Base-by-base conservation (phyloP, 2,329 filamentous ascomycete species). In the Hirsutella rhossiliensis region DNA sequence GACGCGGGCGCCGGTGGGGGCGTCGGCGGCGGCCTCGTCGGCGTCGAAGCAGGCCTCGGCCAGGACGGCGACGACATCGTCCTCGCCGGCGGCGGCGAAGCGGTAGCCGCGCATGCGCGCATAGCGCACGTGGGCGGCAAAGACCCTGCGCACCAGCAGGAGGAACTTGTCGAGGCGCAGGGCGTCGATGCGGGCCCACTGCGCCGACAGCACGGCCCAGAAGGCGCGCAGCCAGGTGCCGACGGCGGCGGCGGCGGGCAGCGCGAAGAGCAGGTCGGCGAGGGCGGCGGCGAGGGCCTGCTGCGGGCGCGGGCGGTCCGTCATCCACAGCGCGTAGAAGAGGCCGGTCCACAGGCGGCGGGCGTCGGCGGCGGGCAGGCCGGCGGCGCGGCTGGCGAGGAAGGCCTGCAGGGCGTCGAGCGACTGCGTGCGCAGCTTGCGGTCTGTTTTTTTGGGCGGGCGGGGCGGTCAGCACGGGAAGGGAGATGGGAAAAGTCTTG, bases 241-340 rank as follows among this genome's bases (percentile, higher is more conserved):
- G 3, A 17, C 34, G 13, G 15, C 34, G 30, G 30, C 11, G 11
- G 30, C 11, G 11, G 2, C 61, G 65, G 50, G 67, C 19, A 72
- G 65, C 49, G 75, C 71, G 41, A 60, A 71, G 41, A 60, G 51
- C 11, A 96, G 77, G 1, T 66, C 75, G 38, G 88, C 84, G 44
- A 97, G 82, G 49, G 89, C 82, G 52, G 73, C 67, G 53, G 85
- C 84, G 39, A 97, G 82, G 38, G 76, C 76, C 69, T 95, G 88
- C 69, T 96, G 90, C 3, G 85, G 82, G n/a, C 81, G 67, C 11
- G 88, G 82, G 40, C 88, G 85, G 71, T 96, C 89, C 62, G 83
- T 87, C 81, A 95, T 92, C 83, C 87, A 96, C 56, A 92, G 78
- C 57, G 82, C 83, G 72, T 88, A 96, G 71, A 92, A 96, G 18